These are phyloP conservation scores for Epichloe aotearoae DNA, from an alignment of 2,329 filamentous ascomycete genomes.

Conservation along the genomic window DNA sequence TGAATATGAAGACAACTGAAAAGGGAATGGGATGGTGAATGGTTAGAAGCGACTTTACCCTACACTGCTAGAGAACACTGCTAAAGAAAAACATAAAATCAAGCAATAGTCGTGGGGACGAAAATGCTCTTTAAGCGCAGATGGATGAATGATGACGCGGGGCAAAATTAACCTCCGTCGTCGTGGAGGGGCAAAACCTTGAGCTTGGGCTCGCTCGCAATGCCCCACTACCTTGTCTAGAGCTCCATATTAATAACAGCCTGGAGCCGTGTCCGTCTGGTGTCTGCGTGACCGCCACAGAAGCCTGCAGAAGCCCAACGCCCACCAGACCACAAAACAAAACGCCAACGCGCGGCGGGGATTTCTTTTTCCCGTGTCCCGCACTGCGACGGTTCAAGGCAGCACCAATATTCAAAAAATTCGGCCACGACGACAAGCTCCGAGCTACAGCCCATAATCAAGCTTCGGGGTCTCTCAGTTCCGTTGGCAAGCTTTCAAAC, in stretches of 20 bases:
- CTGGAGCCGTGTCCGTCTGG: background rate
- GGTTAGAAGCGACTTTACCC: background rate
- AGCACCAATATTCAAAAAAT: conserved; percentile 14
- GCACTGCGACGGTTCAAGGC: conserved; percentile 10
- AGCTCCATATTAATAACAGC: background rate
- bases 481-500: conserved; percentile 3
- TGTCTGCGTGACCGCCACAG: background rate
- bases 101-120: background rate
- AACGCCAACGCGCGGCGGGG: conserved; percentile 1
- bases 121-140: background rate
- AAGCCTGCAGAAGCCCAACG: background rate
- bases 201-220: background rate
- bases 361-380: conserved; percentile 19
- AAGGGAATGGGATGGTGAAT: background rate
- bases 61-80: too few relatives aligned
- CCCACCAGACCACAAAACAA: background rate
- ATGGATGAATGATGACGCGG: background rate
- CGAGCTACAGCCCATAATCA: conserved; percentile 18
- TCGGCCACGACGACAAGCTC: conserved; percentile 17
- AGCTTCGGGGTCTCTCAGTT: conserved; percentile 11
- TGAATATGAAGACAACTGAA: background rate
- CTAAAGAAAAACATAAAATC: background rate
- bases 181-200: background rate
- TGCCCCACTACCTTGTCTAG: background rate
- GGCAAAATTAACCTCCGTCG: background rate